These are phyloP conservation scores for Neurospora hispaniola DNA, from an alignment of 495 filamentous ascomycete genomes.

Conservation along the genomic window DNA sequence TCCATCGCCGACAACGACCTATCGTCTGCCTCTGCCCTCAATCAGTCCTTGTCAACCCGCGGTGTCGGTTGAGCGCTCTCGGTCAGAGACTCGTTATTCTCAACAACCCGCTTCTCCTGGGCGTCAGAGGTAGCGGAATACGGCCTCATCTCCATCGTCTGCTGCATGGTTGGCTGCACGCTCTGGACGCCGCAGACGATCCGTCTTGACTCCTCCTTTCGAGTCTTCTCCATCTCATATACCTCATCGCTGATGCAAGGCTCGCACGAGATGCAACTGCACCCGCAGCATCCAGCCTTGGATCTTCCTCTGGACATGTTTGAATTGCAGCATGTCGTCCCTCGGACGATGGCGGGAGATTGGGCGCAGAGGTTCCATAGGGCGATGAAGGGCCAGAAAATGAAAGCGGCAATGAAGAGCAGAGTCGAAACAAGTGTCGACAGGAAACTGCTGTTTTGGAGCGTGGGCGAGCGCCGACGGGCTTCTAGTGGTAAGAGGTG, in stretches of 20 bases:
- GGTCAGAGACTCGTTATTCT: not conserved
- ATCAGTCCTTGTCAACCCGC: not conserved
- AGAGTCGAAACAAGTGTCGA: not conserved
- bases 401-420: constrained; percentile 2
- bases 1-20: not conserved
- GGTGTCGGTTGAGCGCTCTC: not conserved
- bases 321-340: not conserved
- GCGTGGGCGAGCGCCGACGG: constrained; percentile 3
- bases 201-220: not conserved
- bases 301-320: not conserved
- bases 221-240: not conserved
- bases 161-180: not conserved
- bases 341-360: not conserved
- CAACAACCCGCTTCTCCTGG: not conserved
- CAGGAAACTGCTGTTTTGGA: not conserved
- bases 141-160: constrained; percentile 2
- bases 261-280: not conserved
- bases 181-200: not conserved
- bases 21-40: not conserved
- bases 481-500: constrained; percentile 3
- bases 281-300: not conserved
- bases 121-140: not conserved
- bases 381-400: constrained; percentile 3
- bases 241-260: constrained; percentile 5
- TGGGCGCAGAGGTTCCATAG: constrained; percentile 5